phyloP scores from a whole-genome alignment of 305 asterid species.

The Solanum hybrid region DNA sequence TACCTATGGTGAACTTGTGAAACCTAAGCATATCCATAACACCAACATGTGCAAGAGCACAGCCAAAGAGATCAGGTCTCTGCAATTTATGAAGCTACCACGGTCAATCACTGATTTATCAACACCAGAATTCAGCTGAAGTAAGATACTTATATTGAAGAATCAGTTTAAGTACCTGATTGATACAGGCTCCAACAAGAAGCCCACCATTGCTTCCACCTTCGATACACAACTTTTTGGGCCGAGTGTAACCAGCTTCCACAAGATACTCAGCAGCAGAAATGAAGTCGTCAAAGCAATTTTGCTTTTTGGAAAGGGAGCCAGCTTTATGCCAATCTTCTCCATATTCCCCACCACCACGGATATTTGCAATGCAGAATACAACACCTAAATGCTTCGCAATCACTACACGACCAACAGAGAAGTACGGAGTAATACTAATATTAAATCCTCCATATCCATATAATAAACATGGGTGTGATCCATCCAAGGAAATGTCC shows the following conservation, averaged over 20 bases:
- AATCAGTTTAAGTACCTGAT: constrained; percentile 46
- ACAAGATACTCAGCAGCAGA: constrained; percentile 82
- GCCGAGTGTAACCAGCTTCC: constrained; percentile 75
- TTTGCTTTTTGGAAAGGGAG: constrained; percentile 73
- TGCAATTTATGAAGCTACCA: constrained; percentile 21
- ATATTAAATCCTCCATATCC: constrained; percentile 87
- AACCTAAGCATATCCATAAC: constrained; percentile 94
- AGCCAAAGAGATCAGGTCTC: constrained; percentile 91
- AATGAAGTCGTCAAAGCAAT: constrained; percentile 82
- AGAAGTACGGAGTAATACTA: constrained; percentile 64
- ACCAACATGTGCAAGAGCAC: constrained; percentile 94
- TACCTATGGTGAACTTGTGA: constrained; percentile 88
- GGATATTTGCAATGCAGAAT: constrained; percentile 80
- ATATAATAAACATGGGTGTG: constrained; percentile 80
- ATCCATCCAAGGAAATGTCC: constrained; percentile 68
- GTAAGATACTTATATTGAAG: background rate
- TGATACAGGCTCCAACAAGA: constrained; percentile 85
- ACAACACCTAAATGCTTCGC: constrained; percentile 63
- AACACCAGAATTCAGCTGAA: background rate
- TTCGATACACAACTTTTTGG: constrained; percentile 79
- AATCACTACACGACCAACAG: constrained; percentile 46
- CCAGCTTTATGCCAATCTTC: constrained; percentile 97
- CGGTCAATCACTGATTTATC: background rate
- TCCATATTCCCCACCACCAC: constrained; percentile 98
- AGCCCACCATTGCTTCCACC: constrained; percentile 99